Conservation (phyloP, 169 alveolate species). For the Eimeria necatrix region DNA sequence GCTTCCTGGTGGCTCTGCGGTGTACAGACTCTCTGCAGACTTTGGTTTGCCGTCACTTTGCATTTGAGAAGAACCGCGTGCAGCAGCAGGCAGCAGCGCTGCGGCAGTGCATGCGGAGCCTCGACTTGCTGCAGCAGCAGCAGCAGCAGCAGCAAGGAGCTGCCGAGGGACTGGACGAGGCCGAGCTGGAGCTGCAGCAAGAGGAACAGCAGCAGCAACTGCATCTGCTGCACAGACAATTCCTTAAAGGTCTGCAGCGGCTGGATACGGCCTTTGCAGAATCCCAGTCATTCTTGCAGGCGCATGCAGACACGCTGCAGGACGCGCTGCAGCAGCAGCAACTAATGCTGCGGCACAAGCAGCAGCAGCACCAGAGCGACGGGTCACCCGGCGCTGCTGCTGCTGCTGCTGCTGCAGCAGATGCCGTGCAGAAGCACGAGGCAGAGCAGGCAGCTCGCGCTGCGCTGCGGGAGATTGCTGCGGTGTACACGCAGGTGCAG, state of each 20-base stretch:
- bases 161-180: background rate
- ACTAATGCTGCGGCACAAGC: slow-evolving; percentile 38
- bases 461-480: slow-evolving; percentile 58
- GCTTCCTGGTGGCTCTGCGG: slow-evolving; percentile 25
- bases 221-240: background rate
- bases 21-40: slow-evolving; percentile 59
- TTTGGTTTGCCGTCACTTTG: slow-evolving; percentile 76
- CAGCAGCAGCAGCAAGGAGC: slow-evolving; percentile 43
- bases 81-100: slow-evolving; percentile 78
- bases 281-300: slow-evolving; percentile 16
- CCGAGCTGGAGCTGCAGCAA: slow-evolving; percentile 51
- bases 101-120: slow-evolving; percentile 47
- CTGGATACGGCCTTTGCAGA: slow-evolving; percentile 48
- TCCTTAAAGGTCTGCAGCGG: slow-evolving; percentile 34
- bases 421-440: slow-evolving; percentile 8
- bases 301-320: slow-evolving; percentile 51
- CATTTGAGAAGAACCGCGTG: slow-evolving; percentile 76
- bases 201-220: slow-evolving; percentile 54
- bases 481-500: slow-evolving; percentile 73
- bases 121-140: slow-evolving; percentile 44
- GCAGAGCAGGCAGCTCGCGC: slow-evolving; percentile 47
- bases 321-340: slow-evolving; percentile 77
- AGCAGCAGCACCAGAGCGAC: background rate
- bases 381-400: background rate
- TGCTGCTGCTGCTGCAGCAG: background rate